Evolutionary conservation across 1,284 basidiomycete species (phyloP).

Genomic region (Austroboletus novae-zelandiae): DNA sequence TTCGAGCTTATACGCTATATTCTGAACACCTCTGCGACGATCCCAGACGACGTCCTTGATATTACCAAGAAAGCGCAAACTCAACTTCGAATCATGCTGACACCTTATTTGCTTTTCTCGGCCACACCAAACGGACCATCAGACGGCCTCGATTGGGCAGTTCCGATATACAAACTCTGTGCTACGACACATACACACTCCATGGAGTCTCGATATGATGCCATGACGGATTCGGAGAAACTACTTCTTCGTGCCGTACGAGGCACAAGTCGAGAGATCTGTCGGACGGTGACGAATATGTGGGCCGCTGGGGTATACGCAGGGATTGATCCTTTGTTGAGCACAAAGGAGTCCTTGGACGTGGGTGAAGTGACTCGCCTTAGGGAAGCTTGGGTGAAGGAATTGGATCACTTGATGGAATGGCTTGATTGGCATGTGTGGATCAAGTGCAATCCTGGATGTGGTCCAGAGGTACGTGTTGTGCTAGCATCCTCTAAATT

Average conservation of each 20-base stretch:
- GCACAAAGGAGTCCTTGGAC: not conserved
- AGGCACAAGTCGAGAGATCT: slow-evolving; percentile 43
- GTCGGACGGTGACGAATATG: slow-evolving; percentile 41
- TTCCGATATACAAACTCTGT: slow-evolving; percentile 29
- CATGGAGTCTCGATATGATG: slow-evolving; percentile 15
- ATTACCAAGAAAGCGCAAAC: slow-evolving; percentile 16
- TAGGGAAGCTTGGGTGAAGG: not conserved
- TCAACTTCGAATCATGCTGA: slow-evolving; percentile 25
- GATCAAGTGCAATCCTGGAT: not conserved
- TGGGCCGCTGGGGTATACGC: slow-evolving; percentile 41
- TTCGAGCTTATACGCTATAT: slow-evolving; percentile 41
- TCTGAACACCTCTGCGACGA: slow-evolving; percentile 25
- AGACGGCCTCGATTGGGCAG: slow-evolving; percentile 21
- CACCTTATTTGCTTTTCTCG: slow-evolving; percentile 20
- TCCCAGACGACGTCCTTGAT: slow-evolving; percentile 7
- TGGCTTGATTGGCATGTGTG: not conserved
- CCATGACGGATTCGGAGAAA: slow-evolving; percentile 37
- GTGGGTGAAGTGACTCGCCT: not conserved
- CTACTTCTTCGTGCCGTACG: slow-evolving; percentile 35
- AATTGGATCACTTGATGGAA: not conserved
- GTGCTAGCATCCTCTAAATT: not conserved
- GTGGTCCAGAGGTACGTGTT: not conserved
- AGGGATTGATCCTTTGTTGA: slow-evolving; percentile 26
- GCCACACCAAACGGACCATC: slow-evolving; percentile 3
- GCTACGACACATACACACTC: slow-evolving; percentile 36